These are phyloP conservation scores for Lipomyces japonicus DNA, from an alignment of 805 yeast genomes.

Conservation along the genomic window DNA sequence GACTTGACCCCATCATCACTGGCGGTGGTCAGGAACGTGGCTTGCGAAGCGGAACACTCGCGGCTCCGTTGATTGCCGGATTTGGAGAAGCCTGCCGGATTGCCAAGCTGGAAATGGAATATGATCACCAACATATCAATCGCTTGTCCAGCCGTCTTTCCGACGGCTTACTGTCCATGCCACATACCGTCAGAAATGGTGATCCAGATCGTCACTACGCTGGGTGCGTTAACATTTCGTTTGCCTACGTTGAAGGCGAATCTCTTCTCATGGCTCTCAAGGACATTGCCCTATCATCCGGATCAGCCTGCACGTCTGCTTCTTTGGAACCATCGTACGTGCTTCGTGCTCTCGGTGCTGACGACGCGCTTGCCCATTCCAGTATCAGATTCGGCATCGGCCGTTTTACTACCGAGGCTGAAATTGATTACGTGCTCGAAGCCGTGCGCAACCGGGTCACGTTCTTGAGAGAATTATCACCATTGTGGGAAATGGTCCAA, in stretches of 20 bases:
- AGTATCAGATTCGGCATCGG: slow-evolving; percentile 97
- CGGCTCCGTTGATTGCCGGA: slow-evolving; percentile 94
- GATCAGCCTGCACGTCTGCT: slow-evolving; percentile 98
- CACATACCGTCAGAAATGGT: slow-evolving; percentile 88
- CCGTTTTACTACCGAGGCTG: slow-evolving; percentile 93
- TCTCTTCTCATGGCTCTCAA: slow-evolving; percentile 95
- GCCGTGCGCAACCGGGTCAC: slow-evolving; percentile 87
- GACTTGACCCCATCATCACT: slow-evolving; percentile 88
- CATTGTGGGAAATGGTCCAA: slow-evolving; percentile 99
- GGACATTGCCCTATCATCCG: slow-evolving; percentile 93
- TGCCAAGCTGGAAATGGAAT: slow-evolving; percentile 65
- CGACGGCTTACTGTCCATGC: slow-evolving; percentile 69
- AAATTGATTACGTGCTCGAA: slow-evolving; percentile 85
- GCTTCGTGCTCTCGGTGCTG: slow-evolving; percentile 93
- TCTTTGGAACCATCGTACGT: slow-evolving; percentile 97
- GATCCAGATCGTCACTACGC: slow-evolving; percentile 69
- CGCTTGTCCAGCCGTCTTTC: slow-evolving; percentile 69
- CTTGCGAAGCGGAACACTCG: slow-evolving; percentile 90
- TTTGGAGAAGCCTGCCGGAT: slow-evolving; percentile 96
- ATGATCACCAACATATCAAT: slow-evolving; percentile 67
- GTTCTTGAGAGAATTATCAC: slow-evolving; percentile 86
- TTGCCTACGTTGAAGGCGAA: slow-evolving; percentile 98
- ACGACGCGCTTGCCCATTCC: slow-evolving; percentile 95
- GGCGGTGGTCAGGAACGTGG: slow-evolving; percentile 99
- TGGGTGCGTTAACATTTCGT: slow-evolving; percentile 95